phyloP scores from a whole-genome alignment of 805 yeast genomes.

The Suhomyces faveliae region DNA sequence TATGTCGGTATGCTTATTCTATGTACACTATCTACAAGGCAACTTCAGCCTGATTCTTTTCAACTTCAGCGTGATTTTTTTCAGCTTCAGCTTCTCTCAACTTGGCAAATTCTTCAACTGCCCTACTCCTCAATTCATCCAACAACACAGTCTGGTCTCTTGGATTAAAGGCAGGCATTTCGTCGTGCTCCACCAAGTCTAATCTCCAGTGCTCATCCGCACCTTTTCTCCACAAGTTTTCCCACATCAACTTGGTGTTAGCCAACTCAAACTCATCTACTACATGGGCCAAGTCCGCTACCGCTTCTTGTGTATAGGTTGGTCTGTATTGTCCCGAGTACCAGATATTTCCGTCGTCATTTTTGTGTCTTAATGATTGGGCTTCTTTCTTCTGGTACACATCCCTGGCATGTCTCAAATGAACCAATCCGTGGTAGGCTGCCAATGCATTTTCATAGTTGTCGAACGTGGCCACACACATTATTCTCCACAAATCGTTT shows the following conservation, averaged over 20 bases:
- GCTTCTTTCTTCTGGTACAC: slow-evolving; percentile 58
- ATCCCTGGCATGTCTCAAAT: slow-evolving; percentile 74
- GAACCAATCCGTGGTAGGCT: slow-evolving; percentile 71
- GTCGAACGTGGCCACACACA: slow-evolving; percentile 76
- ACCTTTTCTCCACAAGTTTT: slow-evolving; percentile 83
- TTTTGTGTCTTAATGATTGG: slow-evolving; percentile 64
- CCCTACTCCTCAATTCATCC: slow-evolving; percentile 52
- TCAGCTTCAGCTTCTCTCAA: slow-evolving; percentile 16
- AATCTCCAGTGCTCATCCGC: slow-evolving; percentile 69
- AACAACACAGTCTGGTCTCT: slow-evolving; percentile 67
- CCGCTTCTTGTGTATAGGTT: slow-evolving; percentile 85
- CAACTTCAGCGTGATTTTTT: slow-evolving; percentile 4
- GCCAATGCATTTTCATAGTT: slow-evolving; percentile 63
- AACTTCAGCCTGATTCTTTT: slow-evolving; percentile 1
- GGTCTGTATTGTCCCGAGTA: slow-evolving; percentile 86
- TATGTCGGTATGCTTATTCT: slow-evolving; percentile 1
- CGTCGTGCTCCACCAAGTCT: slow-evolving; percentile 58
- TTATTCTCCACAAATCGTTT: slow-evolving; percentile 84
- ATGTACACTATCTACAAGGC: slow-evolving; percentile 10
- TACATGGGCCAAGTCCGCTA: slow-evolving; percentile 73
- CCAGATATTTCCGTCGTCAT: slow-evolving; percentile 81
- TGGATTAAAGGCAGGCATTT: slow-evolving; percentile 55
- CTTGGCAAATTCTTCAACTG: slow-evolving; percentile 33
- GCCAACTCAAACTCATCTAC: slow-evolving; percentile 59
- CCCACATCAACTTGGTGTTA: slow-evolving; percentile 70